Evolutionary conservation across 495 filamentous ascomycete genomes (phyloP), one percentile per base, ranked within the genome.

Genomic region (Massariosphaeria phaeospora): DNA sequence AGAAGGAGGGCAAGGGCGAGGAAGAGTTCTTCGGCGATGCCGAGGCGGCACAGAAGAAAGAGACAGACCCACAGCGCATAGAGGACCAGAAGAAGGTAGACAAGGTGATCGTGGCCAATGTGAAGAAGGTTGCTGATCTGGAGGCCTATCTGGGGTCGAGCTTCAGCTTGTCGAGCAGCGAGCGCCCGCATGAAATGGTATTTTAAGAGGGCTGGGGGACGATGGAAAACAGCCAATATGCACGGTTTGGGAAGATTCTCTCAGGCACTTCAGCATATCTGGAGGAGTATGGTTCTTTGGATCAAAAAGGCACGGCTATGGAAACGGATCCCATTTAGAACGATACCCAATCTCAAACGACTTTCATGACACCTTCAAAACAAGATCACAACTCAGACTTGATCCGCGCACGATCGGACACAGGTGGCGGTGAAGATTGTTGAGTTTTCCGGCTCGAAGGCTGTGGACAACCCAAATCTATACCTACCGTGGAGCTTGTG

Each of bases 31-130:
- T 96, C 82, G 87, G 90, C 77, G 88, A 95, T 76, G 89, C 88
- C 67, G 88, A 95, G 81, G 91, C 91, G 80, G 76, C 84, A 66
- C 79, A 96, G 91, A 95, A 96, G 87, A 97, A 97, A 83, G 76
- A 88, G 73, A 80, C 90, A 66, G 82, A 84, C 69, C 89, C 83
- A 75, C 84, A 79, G 69, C 88, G 94, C 67, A 89, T 86, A 66
- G 84, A 82, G 70, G 94, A 97, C 79, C 94, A 99, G 83, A 96
- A 96, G 83, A 81, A 84, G 69, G 80, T 99, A 59, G 94, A 99
- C 76, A 91, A 95, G 83, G 80, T 85, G 59, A 75, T 99, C 67
- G 72, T 97, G 62, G 78, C 83, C 69, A 84, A 75, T 75, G 89
- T 99, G 77, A 96, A 96, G 86, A 94, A 95, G 79, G 89, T 89